These are phyloP conservation scores for Aurantiochytrium sp. DNA, from an alignment of 108 stramenopile genomes.

Conservation along the genomic window DNA sequence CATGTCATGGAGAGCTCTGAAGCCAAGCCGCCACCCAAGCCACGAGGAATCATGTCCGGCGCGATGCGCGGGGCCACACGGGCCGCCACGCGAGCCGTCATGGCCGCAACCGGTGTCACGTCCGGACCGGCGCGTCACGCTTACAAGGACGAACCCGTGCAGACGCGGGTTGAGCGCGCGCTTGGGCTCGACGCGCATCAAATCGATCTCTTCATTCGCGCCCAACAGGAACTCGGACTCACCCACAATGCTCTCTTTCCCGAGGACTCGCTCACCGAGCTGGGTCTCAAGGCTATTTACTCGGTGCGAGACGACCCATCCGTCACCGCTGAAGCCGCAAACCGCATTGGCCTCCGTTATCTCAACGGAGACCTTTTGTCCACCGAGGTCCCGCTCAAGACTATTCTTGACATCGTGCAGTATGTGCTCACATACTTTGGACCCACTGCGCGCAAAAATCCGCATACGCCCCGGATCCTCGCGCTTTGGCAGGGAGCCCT, in stretches of 20 bases:
- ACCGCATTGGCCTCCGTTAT: not conserved
- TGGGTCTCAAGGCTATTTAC: not conserved
- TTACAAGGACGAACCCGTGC: not conserved
- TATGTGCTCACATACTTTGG: constrained; percentile 7
- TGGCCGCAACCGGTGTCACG: not conserved
- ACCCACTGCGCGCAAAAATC: not conserved
- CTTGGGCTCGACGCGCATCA: not conserved
- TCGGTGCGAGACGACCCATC: not conserved
- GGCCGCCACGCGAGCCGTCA: not conserved
- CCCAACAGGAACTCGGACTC: not conserved
- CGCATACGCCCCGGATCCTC: not conserved
- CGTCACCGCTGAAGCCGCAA: not conserved
- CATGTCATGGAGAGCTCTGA: not conserved
- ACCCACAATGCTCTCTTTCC: not conserved
- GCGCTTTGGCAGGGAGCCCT: constrained; percentile 5
- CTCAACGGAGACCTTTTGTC: not conserved
- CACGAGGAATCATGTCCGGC: not conserved
- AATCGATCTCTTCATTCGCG: not conserved
- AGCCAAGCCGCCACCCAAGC: not conserved
- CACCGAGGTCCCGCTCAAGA: not conserved
- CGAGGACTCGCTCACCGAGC: not conserved
- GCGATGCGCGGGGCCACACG: not conserved
- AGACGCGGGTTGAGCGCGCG: not conserved
- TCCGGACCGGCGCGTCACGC: not conserved
- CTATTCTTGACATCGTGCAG: not conserved